These are phyloP conservation scores for Papiliotrema fonsecae DNA, from an alignment of 1,284 basidiomycete genomes.

Conservation along the genomic window DNA sequence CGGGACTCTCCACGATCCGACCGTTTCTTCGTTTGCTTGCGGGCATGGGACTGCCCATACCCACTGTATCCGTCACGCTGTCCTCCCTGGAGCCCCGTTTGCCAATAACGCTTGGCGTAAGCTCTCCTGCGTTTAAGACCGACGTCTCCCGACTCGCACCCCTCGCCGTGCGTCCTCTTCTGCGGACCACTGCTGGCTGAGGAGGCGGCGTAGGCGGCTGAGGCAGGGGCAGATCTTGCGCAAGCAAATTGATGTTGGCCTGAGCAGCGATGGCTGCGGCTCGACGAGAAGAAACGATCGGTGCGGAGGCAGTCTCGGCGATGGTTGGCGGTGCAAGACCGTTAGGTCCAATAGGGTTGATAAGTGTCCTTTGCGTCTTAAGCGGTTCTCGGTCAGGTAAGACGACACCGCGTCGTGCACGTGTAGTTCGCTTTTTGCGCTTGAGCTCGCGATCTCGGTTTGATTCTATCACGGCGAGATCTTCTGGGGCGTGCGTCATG, in stretches of 20 bases:
- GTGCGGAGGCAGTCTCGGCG: constrained; percentile 48
- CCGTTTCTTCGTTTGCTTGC: constrained; percentile 1
- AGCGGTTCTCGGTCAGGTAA: constrained; percentile 90
- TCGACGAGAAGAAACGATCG: constrained; percentile 60
- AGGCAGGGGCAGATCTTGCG: constrained; percentile 48
- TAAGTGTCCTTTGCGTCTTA: constrained; percentile 82
- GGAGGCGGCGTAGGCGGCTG: constrained; percentile 50
- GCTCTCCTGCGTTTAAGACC: constrained; percentile 1
- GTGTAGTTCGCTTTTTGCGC: constrained; percentile 72
- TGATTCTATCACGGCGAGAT: constrained; percentile 81
- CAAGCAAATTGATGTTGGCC: constrained; percentile 46
- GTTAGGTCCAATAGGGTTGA: constrained; percentile 48
- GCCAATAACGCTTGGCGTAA: constrained; percentile 13
- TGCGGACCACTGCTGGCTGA: no score
- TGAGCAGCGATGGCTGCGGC: constrained; percentile 80
- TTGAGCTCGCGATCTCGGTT: constrained; percentile 89
- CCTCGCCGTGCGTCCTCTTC: no score
- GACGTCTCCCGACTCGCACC: neutral
- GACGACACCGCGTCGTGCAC: constrained; percentile 80
- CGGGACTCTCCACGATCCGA: neutral
- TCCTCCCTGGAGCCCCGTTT: constrained; percentile 30
- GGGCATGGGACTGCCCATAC: neutral
- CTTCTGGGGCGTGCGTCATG: constrained; percentile 80
- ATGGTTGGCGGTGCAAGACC: constrained; percentile 23
- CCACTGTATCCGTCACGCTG: constrained; percentile 12